Percentiles rank a stretch among this genome's conserved stretches.
phyloP scores from a whole-genome alignment of 495 filamentous ascomycete genomes.

The Aspergillus leporis region DNA sequence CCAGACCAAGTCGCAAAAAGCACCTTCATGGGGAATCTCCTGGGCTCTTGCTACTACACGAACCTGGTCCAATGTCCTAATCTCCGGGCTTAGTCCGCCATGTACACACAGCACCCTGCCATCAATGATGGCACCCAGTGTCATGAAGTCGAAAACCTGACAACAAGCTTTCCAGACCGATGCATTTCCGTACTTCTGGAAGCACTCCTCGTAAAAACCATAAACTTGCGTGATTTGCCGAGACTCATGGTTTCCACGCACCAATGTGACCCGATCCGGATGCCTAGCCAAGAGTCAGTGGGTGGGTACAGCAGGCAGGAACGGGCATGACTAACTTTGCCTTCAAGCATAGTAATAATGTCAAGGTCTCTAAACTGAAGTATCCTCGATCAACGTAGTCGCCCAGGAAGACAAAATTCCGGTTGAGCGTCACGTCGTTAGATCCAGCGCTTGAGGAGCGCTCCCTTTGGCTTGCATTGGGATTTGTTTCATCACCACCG shows the following conservation, averaged over 20 bases:
- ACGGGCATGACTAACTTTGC: slow-evolving; percentile 69
- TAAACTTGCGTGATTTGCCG: slow-evolving; percentile 98
- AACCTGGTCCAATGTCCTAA: slow-evolving; percentile 93
- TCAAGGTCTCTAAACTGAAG: slow-evolving; percentile 96
- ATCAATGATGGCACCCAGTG: slow-evolving; percentile 93
- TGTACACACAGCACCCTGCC: slow-evolving; percentile 97
- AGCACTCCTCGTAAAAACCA: slow-evolving; percentile 98
- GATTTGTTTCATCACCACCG: slow-evolving; percentile 41
- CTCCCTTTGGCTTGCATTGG: slow-evolving; percentile 24
- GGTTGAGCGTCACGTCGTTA: slow-evolving; percentile 51
- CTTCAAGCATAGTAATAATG: slow-evolving; percentile 91
- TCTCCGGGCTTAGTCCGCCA: slow-evolving; percentile 94
- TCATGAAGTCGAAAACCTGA: slow-evolving; percentile 97
- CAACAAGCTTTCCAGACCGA: slow-evolving; percentile 99
- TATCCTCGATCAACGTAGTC: slow-evolving; percentile 98
- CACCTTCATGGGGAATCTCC: slow-evolving; percentile 97
- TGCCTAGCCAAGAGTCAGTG: slow-evolving; percentile 57
- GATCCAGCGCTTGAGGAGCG: slow-evolving; percentile 43
- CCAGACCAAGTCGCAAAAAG: slow-evolving; percentile 98
- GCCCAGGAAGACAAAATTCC: slow-evolving; percentile 93
- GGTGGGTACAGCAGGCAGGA: background rate
- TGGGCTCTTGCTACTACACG: slow-evolving; percentile 96
- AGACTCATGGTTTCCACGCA: slow-evolving; percentile 97
- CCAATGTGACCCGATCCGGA: slow-evolving; percentile 90
- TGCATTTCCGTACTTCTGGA: slow-evolving; percentile 96